Evolutionary conservation across 257 asterid genomes (phyloP).

Genomic region (Solanum chmielewskii): DNA sequence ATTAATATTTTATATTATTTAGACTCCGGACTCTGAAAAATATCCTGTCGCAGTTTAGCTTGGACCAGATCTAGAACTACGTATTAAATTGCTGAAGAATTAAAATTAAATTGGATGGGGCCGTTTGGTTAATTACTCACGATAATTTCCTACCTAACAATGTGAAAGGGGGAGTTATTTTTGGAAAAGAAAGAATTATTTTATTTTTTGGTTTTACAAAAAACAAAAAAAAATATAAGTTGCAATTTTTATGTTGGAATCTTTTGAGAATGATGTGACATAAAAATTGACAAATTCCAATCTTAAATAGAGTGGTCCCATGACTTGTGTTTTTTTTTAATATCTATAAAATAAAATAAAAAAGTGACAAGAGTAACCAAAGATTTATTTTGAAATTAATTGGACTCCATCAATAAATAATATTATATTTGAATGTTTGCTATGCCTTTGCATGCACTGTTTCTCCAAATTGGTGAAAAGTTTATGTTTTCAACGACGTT

Average conservation of each 20-base stretch:
- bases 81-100: background rate
- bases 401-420: background rate
- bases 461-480: background rate
- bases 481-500: background rate
- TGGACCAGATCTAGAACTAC: background rate
- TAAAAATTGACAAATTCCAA: background rate
- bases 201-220: background rate
- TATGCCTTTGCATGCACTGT: background rate
- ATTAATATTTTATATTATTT: too few species aligned
- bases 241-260: background rate
- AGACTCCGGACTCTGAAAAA: too few species aligned
- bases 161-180: background rate
- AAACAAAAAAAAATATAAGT: background rate
- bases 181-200: background rate
- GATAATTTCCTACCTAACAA: background rate
- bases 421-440: background rate
- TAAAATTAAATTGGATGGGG: background rate
- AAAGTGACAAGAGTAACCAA: background rate
- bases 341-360: background rate
- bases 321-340: background rate
- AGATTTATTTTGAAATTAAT: background rate
- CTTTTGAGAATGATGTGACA: background rate
- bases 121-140: background rate
- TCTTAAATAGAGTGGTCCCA: background rate
- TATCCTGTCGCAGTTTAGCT: background rate